phyloP scores from a whole-genome alignment of 768 basidiomycete genomes.

The Saitozyma sp. region DNA sequence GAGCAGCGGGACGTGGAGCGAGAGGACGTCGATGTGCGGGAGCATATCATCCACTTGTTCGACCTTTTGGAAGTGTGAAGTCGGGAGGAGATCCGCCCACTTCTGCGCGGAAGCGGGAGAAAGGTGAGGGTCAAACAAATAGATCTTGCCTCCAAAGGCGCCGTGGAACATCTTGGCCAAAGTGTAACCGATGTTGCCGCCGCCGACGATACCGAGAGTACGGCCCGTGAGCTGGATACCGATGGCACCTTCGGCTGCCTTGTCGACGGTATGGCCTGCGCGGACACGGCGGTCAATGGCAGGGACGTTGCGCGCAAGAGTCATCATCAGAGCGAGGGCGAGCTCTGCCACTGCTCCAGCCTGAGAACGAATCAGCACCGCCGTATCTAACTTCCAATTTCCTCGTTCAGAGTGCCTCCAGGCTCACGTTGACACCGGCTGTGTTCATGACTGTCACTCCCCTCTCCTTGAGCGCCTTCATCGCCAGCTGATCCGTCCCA shows the following conservation, averaged over 20 bases:
- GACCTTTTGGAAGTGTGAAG: constrained; percentile 7
- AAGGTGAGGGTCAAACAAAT: constrained; percentile 12
- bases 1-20: constrained; percentile 20
- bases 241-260: constrained; percentile 5
- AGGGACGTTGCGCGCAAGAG: constrained; percentile 8
- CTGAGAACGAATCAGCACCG: not conserved
- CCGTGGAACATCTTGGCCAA: constrained; percentile 17
- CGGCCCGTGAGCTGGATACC: constrained; percentile 12
- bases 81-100: constrained; percentile 12
- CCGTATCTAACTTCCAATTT: not conserved
- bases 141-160: constrained; percentile 10
- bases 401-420: not conserved
- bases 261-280: constrained; percentile 9
- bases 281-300: constrained; percentile 9
- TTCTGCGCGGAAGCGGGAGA: constrained; percentile 2
- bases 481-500: constrained; percentile 6
- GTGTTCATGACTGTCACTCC: constrained; percentile 14
- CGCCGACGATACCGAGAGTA: constrained; percentile 18
- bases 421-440: constrained; percentile 11
- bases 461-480: not conserved
- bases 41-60: constrained; percentile 15
- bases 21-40: constrained; percentile 14
- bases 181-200: constrained; percentile 19
- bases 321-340: constrained; percentile 12
- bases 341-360: constrained; percentile 17